Evolutionary conservation across 2,329 filamentous ascomycete species (phyloP).

Genomic region (Torrubiella hemipterigena): DNA sequence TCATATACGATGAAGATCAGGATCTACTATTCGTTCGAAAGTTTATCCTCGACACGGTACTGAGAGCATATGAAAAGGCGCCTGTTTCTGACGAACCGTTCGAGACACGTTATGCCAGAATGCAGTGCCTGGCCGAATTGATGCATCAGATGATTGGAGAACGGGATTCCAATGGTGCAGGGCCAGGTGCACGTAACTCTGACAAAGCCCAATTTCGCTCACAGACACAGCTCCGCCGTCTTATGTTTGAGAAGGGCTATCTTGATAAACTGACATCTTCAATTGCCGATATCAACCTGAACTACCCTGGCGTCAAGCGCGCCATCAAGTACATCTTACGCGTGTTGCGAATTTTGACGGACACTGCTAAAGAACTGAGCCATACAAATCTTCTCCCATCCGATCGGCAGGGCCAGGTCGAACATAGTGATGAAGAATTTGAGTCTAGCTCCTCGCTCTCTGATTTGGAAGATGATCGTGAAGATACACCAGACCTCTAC

Average conservation of each 20-base stretch:
- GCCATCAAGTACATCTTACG: slow-evolving; percentile 94
- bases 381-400: slow-evolving; percentile 64
- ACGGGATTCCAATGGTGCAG: slow-evolving; percentile 48
- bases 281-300: slow-evolving; percentile 90
- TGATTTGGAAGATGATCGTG: slow-evolving; percentile 72
- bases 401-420: slow-evolving; percentile 52
- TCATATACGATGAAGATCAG: slow-evolving; percentile 62
- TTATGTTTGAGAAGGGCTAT: slow-evolving; percentile 99
- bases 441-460: slow-evolving; percentile 80
- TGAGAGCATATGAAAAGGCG: slow-evolving; percentile 87
- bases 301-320: slow-evolving; percentile 84
- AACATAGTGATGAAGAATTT: slow-evolving; percentile 72
- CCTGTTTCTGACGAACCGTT: slow-evolving; percentile 66
- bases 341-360: slow-evolving; percentile 76
- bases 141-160: slow-evolving; percentile 88
- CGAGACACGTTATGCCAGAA: slow-evolving; percentile 75
- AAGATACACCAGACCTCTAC: slow-evolving; percentile 94
- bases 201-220: slow-evolving; percentile 38
- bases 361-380: slow-evolving; percentile 76
- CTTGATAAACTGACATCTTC: slow-evolving; percentile 79
- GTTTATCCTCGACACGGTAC: slow-evolving; percentile 85
- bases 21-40: slow-evolving; percentile 86
- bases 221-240: slow-evolving; percentile 73
- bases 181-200: slow-evolving; percentile 25
- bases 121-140: slow-evolving; percentile 79